Conservation (phyloP, 2,329 filamentous ascomycete species). For the Talaromyces funiculosus region DNA sequence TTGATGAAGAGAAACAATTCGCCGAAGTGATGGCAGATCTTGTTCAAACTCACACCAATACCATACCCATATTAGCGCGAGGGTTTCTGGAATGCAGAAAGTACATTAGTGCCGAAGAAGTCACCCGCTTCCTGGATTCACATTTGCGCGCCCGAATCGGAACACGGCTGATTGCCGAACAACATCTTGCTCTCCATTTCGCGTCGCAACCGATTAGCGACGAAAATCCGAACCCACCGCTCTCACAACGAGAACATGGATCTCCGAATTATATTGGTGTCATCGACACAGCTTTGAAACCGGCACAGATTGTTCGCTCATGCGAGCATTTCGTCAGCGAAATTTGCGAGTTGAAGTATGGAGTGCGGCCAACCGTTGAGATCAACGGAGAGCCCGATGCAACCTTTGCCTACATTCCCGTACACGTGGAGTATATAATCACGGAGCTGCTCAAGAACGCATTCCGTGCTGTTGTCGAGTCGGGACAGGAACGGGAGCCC, state of each 20-base stretch:
- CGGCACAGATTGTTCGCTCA: constrained; percentile 71
- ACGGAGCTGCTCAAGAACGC: constrained; percentile 96
- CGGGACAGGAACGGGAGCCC: constrained; percentile 69
- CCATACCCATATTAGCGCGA: constrained; percentile 83
- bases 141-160: constrained; percentile 91
- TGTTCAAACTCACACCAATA: constrained; percentile 91
- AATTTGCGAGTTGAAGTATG: constrained; percentile 95
- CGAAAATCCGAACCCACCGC: constrained; percentile 36
- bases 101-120: constrained; percentile 75
- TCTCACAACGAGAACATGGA: constrained; percentile 20
- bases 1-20: constrained; percentile 85
- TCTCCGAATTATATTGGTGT: constrained; percentile 75
- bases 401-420: constrained; percentile 89
- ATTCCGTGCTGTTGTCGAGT: constrained; percentile 88
- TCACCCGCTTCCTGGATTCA: constrained; percentile 88
- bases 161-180: constrained; percentile 88
- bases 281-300: constrained; percentile 83
- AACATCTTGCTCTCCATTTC: constrained; percentile 86
- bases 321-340: constrained; percentile 91
- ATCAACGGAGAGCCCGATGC: constrained; percentile 82
- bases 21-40: constrained; percentile 89
- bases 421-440: constrained; percentile 95
- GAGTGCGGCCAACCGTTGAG: constrained; percentile 70
- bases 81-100: constrained; percentile 90
- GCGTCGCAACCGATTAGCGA: constrained; percentile 67